Conservation (phyloP, 2,329 filamentous ascomycete genomes). For the Penicillium sp. region DNA sequence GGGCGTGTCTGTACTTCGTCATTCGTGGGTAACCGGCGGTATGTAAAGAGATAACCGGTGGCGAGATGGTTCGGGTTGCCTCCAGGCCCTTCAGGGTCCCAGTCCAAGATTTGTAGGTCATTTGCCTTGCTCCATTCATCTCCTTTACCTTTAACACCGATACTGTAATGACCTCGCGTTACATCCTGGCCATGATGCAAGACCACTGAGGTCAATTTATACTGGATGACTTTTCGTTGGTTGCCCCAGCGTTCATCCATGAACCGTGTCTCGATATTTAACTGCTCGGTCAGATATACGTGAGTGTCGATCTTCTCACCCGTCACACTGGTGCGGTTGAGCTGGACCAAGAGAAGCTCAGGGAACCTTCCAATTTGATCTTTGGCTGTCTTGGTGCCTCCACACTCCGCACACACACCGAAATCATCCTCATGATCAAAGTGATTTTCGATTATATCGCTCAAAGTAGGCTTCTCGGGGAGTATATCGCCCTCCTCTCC, state of each 20-base stretch:
- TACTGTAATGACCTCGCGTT: conserved; percentile 24
- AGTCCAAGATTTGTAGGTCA: not conserved
- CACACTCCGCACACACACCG: conserved; percentile 5
- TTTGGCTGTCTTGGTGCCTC: not conserved
- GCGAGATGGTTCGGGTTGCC: not conserved
- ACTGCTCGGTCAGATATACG: conserved; percentile 3
- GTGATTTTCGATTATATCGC: not conserved
- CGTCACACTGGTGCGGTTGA: conserved; percentile 13
- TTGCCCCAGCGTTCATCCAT: conserved; percentile 2
- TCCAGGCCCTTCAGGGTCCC: not conserved
- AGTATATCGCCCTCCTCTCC: not conserved
- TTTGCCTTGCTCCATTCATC: conserved; percentile 20
- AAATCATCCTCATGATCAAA: not conserved
- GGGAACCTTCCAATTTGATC: conserved; percentile 14
- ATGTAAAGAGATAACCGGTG: conserved; percentile 22
- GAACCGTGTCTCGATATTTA: not conserved
- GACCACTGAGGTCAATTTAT: conserved; percentile 29
- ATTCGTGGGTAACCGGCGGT: conserved; percentile 19
- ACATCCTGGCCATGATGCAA: conserved; percentile 14
- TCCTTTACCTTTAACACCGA: conserved; percentile 21
- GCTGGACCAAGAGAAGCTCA: conserved; percentile 25
- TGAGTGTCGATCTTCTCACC: not conserved
- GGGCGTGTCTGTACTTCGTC: not conserved
- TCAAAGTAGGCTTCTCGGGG: not conserved
- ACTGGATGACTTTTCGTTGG: conserved; percentile 14